Evolutionary conservation across 2,329 filamentous ascomycete species (phyloP).

Genomic region (Pseudofabraea citricarpa): DNA sequence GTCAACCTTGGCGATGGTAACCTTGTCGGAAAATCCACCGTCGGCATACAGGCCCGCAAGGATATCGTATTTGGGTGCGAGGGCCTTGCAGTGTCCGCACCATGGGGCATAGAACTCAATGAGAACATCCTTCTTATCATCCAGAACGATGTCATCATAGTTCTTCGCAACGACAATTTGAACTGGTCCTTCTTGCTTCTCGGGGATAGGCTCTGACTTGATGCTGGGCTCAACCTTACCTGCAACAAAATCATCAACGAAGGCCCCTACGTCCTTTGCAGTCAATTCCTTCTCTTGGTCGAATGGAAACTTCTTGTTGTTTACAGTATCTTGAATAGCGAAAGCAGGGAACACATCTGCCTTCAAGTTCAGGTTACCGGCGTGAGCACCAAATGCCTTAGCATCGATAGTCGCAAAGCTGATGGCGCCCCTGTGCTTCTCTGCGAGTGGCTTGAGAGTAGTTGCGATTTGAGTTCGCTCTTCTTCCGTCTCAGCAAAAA

Average conservation of each 20-base stretch:
- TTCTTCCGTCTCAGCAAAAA: constrained; percentile 89
- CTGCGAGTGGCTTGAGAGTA: constrained; percentile 77
- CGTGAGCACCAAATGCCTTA: constrained; percentile 89
- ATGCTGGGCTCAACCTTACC: constrained; percentile 94
- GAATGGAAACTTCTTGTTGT: constrained; percentile 97
- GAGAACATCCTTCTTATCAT: constrained; percentile 94
- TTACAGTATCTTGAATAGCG: constrained; percentile 90
- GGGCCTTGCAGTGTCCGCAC: constrained; percentile 99
- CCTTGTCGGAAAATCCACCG: constrained; percentile 73
- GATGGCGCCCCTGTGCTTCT: constrained; percentile 89
- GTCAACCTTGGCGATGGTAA: constrained; percentile 95
- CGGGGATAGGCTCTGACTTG: constrained; percentile 96
- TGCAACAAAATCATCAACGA: constrained; percentile 77
- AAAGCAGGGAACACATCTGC: constrained; percentile 94
- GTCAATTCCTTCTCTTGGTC: constrained; percentile 78
- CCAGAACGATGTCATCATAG: constrained; percentile 87
- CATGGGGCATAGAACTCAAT: constrained; percentile 98
- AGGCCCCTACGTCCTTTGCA: constrained; percentile 63
- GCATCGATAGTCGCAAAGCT: constrained; percentile 99
- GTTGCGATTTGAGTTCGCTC: constrained; percentile 77
- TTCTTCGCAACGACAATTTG: constrained; percentile 86
- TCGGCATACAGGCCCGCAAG: constrained; percentile 72
- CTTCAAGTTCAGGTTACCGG: constrained; percentile 94
- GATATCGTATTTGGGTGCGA: constrained; percentile 95
- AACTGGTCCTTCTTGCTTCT: constrained; percentile 87